Conservation (phyloP, 208 protist species). For the Trichomonas vaginalis region DNA sequence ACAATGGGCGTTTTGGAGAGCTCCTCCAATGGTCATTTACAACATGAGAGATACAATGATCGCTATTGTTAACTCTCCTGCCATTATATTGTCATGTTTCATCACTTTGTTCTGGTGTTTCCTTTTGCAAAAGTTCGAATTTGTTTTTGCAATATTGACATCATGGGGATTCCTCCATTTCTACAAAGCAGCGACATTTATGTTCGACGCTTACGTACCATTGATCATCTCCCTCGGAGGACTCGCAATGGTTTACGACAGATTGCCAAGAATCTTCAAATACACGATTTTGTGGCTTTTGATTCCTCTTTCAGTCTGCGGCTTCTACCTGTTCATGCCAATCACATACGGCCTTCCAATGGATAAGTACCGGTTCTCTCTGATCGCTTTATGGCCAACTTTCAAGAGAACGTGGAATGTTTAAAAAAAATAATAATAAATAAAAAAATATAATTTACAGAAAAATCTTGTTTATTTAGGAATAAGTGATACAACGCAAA, state of each 20-base stretch:
- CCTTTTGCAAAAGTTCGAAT: not conserved
- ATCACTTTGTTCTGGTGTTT: not conserved
- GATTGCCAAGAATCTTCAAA: not conserved
- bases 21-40: not conserved
- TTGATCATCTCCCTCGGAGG: not conserved
- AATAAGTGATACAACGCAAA: no score
- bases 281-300: not conserved
- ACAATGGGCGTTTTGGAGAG: not conserved
- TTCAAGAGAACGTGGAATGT: not conserved
- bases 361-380: not conserved
- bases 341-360: not conserved
- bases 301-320: not conserved
- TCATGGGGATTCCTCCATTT: not conserved
- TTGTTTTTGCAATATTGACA: not conserved
- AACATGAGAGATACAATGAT: not conserved
- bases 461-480: no score
- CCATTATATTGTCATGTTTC: not conserved
- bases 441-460: no score
- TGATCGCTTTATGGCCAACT: not conserved
- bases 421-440: not conserved
- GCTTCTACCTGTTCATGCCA: not conserved
- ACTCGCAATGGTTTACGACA: not conserved
- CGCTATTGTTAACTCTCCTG: not conserved
- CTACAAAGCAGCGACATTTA: not conserved
- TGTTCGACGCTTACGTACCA: not conserved